Percentiles rank a stretch among this genome's conserved stretches.
phyloP scores from a whole-genome alignment of 1,284 basidiomycete species.

The Veloboletus limbatus region DNA sequence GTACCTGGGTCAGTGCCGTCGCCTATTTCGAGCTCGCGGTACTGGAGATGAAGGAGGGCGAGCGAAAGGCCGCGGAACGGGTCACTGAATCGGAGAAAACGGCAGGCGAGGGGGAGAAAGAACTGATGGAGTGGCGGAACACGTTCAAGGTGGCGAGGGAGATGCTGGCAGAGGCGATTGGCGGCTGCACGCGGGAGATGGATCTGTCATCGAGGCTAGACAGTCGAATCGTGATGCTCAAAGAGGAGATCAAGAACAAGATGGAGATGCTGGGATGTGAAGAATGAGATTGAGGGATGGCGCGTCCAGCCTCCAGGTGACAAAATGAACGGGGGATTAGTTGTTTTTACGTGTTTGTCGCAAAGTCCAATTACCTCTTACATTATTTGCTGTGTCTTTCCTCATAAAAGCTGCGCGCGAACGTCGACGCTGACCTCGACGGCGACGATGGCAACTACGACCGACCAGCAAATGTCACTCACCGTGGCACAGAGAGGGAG shows the following conservation, averaged over 20 bases:
- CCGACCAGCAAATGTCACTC: conserved; percentile 51
- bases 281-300: conserved; percentile 12
- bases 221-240: conserved; percentile 63
- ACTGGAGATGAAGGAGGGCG: conserved; percentile 57
- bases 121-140: conserved; percentile 42
- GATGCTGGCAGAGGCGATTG: conserved; percentile 52
- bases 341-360: conserved; percentile 18
- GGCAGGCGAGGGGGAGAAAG: conserved; percentile 9
- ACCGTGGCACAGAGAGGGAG: conserved; percentile 44
- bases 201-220: conserved; percentile 69
- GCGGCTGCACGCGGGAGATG: conserved; percentile 48
- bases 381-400: conserved; percentile 21
- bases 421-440: conserved; percentile 6
- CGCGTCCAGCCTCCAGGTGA: no score
- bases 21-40: conserved; percentile 68
- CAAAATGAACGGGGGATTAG: no score
- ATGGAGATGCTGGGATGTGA: conserved; percentile 40
- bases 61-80: conserved; percentile 27
- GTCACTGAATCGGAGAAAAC: neutral
- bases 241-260: conserved; percentile 67
- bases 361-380: neutral
- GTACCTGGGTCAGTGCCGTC: conserved; percentile 66
- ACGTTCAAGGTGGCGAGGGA: conserved; percentile 47
- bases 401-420: conserved; percentile 7
- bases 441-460: conserved; percentile 25